phyloP scores from a whole-genome alignment of 2,329 filamentous ascomycete genomes.

The Hypoxylon sp. region DNA sequence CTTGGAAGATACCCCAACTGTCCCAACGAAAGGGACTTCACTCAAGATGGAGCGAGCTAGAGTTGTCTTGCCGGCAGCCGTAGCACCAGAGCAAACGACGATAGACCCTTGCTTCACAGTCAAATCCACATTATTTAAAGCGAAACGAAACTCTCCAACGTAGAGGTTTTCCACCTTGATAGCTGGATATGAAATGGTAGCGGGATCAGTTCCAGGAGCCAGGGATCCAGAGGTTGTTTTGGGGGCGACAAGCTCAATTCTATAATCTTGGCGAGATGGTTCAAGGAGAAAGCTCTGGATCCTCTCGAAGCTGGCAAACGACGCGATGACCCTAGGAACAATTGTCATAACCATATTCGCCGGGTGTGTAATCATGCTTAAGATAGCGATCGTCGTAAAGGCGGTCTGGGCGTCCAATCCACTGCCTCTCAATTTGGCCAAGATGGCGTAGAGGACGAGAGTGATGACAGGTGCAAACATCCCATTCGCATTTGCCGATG shows the following conservation, averaged over 20 bases:
- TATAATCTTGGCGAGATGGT: slow-evolving; percentile 31
- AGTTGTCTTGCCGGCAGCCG: slow-evolving; percentile 51
- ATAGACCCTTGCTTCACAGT: slow-evolving; percentile 46
- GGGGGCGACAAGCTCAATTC: slow-evolving; percentile 23
- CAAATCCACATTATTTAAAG: slow-evolving; percentile 49
- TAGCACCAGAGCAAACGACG: slow-evolving; percentile 49
- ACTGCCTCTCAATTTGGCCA: slow-evolving; percentile 44
- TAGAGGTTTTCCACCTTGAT: slow-evolving; percentile 22
- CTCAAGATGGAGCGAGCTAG: slow-evolving; percentile 46
- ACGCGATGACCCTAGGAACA: slow-evolving; percentile 54
- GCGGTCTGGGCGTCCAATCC: slow-evolving; percentile 56
- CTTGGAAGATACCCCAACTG: slow-evolving; percentile 48
- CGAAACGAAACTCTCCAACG: slow-evolving; percentile 26
- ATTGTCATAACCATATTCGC: slow-evolving; percentile 63
- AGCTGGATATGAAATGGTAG: not conserved
- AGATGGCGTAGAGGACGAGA: slow-evolving; percentile 55
- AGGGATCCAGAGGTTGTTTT: slow-evolving; percentile 17
- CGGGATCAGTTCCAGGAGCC: not conserved
- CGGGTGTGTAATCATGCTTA: slow-evolving; percentile 59
- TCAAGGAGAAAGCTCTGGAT: slow-evolving; percentile 57
- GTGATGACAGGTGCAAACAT: slow-evolving; percentile 60
- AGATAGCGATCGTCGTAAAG: slow-evolving; percentile 59
- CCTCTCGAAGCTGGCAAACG: slow-evolving; percentile 56
- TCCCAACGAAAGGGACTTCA: slow-evolving; percentile 44
- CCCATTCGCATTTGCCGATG: slow-evolving; percentile 60